These are phyloP conservation scores for Sanghuangporus baumii DNA, from an alignment of 1,284 basidiomycete genomes.

Conservation along the genomic window DNA sequence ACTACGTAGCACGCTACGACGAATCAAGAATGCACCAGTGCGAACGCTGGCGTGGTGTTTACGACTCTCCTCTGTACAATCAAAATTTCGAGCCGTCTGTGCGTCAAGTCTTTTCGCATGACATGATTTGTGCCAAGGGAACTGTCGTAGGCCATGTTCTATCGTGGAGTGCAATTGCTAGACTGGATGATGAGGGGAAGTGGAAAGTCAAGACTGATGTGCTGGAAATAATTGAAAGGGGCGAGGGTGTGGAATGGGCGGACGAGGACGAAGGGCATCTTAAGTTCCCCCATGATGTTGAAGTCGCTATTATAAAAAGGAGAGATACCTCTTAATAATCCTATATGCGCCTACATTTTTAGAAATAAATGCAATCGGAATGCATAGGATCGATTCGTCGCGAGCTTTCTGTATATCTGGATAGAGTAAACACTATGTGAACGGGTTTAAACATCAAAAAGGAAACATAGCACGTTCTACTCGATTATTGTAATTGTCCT, in stretches of 20 bases:
- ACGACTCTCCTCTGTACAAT: slow-evolving; percentile 48
- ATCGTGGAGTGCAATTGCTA: slow-evolving; percentile 69
- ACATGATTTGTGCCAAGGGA: slow-evolving; percentile 37
- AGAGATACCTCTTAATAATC: background rate
- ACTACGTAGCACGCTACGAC: slow-evolving; percentile 26
- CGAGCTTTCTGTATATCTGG: too few relatives aligned
- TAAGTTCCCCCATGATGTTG: slow-evolving; percentile 44
- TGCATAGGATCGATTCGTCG: too few relatives aligned
- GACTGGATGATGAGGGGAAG: slow-evolving; percentile 51
- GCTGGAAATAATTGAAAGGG: slow-evolving; percentile 40
- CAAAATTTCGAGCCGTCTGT: slow-evolving; percentile 45
- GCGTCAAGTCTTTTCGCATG: slow-evolving; percentile 48
- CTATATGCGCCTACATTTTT: too few relatives aligned
- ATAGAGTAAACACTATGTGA: too few relatives aligned
- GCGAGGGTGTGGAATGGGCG: slow-evolving; percentile 40
- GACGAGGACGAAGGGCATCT: slow-evolving; percentile 43
- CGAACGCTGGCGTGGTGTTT: slow-evolving; percentile 59
- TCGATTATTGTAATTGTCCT: too few relatives aligned
- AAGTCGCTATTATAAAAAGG: background rate
- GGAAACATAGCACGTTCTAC: too few relatives aligned
- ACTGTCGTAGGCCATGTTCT: slow-evolving; percentile 53
- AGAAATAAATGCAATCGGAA: too few relatives aligned
- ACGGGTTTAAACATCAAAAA: too few relatives aligned
- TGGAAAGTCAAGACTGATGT: slow-evolving; percentile 42
- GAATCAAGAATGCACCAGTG: slow-evolving; percentile 70